phyloP scores from a whole-genome alignment of 371 early-diverging fungal genomes.

The Mycotypha africana region DNA sequence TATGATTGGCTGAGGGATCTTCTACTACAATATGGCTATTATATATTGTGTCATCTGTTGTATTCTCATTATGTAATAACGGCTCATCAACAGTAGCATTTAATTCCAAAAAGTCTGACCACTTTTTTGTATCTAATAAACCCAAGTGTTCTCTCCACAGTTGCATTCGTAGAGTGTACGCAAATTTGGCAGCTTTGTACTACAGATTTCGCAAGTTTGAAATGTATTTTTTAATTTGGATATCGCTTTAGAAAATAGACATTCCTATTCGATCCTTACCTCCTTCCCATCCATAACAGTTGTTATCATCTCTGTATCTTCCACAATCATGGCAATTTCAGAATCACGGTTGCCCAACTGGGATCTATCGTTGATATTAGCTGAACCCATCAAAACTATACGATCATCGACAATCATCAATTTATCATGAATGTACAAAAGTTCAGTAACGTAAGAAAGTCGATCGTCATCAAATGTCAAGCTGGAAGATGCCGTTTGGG shows the following conservation, averaged over 20 bases:
- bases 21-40: no score
- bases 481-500: constrained; percentile 1
- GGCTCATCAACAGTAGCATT: no score
- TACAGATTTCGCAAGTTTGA: constrained; percentile 6
- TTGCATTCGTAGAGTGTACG: constrained; percentile 67
- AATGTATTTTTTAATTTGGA: neutral
- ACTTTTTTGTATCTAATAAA: constrained; percentile 44
- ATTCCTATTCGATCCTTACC: constrained; percentile 19
- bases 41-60: no score
- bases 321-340: constrained; percentile 83
- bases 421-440: constrained; percentile 90
- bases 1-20: no score
- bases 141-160: constrained; percentile 89
- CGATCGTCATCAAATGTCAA: constrained; percentile 19
- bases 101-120: constrained; percentile 23
- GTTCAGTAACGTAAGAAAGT: constrained; percentile 67
- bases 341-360: constrained; percentile 87
- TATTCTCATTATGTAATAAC: no score
- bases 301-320: constrained; percentile 66
- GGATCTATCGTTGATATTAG: constrained; percentile 61
- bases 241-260: neutral
- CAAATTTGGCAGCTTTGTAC: constrained; percentile 72
- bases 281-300: constrained; percentile 70
- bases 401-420: constrained; percentile 89
- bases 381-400: constrained; percentile 78